Percentiles rank a stretch among this genome's conserved stretches.
phyloP scores from a whole-genome alignment of 2,329 filamentous ascomycete species.

The Xylaria arbuscula region DNA sequence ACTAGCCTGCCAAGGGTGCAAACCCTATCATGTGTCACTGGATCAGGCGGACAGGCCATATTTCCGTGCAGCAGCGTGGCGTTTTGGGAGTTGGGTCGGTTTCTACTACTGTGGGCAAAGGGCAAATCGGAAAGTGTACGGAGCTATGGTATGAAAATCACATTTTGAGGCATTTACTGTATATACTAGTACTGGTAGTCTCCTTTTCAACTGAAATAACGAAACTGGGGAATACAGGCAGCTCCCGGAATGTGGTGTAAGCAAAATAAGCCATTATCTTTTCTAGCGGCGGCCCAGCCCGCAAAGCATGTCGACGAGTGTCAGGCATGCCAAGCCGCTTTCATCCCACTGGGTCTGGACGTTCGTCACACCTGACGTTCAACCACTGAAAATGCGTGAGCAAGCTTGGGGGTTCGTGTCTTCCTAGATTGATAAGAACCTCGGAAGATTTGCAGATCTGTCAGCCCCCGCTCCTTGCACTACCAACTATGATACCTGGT shows the following conservation, averaged over 20 bases:
- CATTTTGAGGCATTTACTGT: constrained; percentile 22
- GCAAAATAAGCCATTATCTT: constrained; percentile 27
- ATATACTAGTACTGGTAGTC: not conserved
- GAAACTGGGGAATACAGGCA: not conserved
- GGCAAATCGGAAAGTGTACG: constrained; percentile 1
- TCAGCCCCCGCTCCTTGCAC: constrained; percentile 32
- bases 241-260: not conserved
- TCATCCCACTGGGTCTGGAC: constrained; percentile 9
- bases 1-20: constrained; percentile 32
- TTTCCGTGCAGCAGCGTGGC: constrained; percentile 27
- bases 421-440: constrained; percentile 25
- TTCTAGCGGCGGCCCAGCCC: constrained; percentile 35
- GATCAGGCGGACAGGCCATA: constrained; percentile 10
- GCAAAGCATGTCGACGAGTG: constrained; percentile 12
- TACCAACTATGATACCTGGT: not conserved
- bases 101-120: constrained; percentile 1
- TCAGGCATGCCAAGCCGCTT: constrained; percentile 20
- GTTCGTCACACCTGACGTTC: constrained; percentile 26
- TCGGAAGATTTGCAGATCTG: constrained; percentile 31
- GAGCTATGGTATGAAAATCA: constrained; percentile 12
- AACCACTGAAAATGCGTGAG: constrained; percentile 18
- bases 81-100: constrained; percentile 26
- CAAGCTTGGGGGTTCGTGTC: constrained; percentile 27
- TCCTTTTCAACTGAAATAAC: not conserved
- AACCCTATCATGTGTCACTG: constrained; percentile 26